Evolutionary conservation across 495 filamentous ascomycete genomes (phyloP).

Genomic region (Physcia stellaris): DNA sequence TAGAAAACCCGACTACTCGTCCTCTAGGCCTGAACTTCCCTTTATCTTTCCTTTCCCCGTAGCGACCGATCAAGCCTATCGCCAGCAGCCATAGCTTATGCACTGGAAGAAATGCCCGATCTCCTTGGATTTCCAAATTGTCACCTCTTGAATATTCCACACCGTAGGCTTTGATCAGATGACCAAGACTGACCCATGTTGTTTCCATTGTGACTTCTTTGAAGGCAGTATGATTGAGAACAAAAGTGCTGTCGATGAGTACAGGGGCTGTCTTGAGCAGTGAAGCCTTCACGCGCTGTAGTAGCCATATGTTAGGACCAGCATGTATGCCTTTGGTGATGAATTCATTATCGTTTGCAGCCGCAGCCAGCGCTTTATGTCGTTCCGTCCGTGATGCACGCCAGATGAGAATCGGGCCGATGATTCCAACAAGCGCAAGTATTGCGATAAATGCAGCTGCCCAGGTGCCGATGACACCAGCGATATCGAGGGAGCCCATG

Average conservation of each 20-base stretch:
- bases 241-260: background rate
- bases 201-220: background rate
- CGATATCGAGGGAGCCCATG: too few species aligned
- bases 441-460: slow-evolving; percentile 1
- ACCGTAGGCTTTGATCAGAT: background rate
- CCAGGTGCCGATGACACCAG: slow-evolving; percentile 1
- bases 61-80: background rate
- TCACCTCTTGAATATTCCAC: background rate
- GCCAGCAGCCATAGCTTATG: background rate
- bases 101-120: background rate
- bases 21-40: too few species aligned
- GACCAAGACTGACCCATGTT: slow-evolving; percentile 1
- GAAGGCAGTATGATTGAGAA: background rate
- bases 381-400: background rate
- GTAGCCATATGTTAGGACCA: background rate
- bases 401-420: slow-evolving; percentile 4
- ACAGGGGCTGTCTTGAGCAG: background rate
- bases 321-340: background rate
- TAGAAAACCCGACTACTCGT: too few species aligned
- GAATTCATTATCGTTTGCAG: background rate
- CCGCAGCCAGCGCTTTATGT: background rate
- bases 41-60: background rate
- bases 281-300: background rate
- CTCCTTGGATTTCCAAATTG: background rate
- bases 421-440: background rate